Evolutionary conservation across 208 protist species (phyloP).

Genomic region (Crithidia mellificae): DNA sequence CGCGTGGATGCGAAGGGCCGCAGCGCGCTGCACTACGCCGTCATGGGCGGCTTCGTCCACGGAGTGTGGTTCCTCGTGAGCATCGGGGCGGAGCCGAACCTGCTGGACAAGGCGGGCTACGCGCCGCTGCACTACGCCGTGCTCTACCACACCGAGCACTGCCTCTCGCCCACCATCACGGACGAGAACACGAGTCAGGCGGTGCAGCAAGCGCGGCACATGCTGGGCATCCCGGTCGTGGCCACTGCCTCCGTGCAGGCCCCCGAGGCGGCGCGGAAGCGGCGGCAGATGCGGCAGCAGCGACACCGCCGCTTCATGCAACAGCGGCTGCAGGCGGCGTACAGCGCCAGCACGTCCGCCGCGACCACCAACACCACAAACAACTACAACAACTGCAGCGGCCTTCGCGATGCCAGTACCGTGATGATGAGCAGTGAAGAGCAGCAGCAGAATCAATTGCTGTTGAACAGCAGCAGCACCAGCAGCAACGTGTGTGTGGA

Average conservation of each 20-base stretch:
- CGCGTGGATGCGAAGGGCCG: constrained; percentile 30
- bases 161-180: constrained; percentile 16
- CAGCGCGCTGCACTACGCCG: constrained; percentile 41
- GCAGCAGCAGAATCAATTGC: no score
- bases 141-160: constrained; percentile 23
- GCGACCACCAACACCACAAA: background rate
- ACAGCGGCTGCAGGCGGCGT: constrained; percentile 14
- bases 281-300: constrained; percentile 25
- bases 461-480: background rate
- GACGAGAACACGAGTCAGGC: constrained; percentile 18
- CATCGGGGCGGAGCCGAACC: constrained; percentile 41
- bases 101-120: constrained; percentile 37
- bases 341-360: background rate
- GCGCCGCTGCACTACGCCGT: constrained; percentile 51
- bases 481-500: background rate
- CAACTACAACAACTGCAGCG: background rate
- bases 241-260: constrained; percentile 23
- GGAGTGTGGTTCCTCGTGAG: constrained; percentile 30
- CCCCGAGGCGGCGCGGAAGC: constrained; percentile 12
- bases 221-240: constrained; percentile 22
- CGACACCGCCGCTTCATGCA: constrained; percentile 9
- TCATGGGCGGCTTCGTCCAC: constrained; percentile 34
- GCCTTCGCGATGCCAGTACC: background rate
- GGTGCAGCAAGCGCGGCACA: constrained; percentile 15
- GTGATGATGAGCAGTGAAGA: no score